phyloP scores from a whole-genome alignment of 176 grass and related monocot species.

The Puya raimondii region DNA sequence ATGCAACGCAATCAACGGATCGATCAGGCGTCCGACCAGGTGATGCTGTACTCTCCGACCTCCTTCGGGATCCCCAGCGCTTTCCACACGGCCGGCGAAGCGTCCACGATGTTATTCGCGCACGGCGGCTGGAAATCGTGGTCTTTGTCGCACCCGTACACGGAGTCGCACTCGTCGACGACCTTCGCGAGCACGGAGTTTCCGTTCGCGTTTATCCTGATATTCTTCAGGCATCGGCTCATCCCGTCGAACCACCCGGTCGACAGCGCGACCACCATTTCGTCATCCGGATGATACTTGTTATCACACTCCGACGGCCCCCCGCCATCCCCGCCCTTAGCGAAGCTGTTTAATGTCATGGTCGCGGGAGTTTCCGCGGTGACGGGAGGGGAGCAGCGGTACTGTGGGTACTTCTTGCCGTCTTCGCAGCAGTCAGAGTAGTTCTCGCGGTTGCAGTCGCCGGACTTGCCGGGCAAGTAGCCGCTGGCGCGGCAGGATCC shows the following conservation, averaged over 20 bases:
- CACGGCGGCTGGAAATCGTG: slow-evolving; percentile 8
- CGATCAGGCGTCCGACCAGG: too few species aligned
- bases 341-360: slow-evolving; percentile 42
- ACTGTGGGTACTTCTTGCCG: slow-evolving; percentile 32
- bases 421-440: slow-evolving; percentile 40
- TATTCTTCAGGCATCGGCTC: slow-evolving; percentile 26
- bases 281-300: slow-evolving; percentile 19
- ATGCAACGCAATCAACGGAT: too few species aligned
- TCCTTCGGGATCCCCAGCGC: too few species aligned
- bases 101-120: too few species aligned
- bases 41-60: too few species aligned
- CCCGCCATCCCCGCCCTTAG: slow-evolving; percentile 31
- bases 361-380: slow-evolving; percentile 12
- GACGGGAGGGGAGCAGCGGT: slow-evolving; percentile 41
- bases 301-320: slow-evolving; percentile 30
- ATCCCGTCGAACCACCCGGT: slow-evolving; percentile 31
- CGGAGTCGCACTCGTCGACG: slow-evolving; percentile 53
- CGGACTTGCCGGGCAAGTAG: not conserved
- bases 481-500: not conserved
- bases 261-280: slow-evolving; percentile 47
- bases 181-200: slow-evolving; percentile 39
- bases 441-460: too few species aligned
- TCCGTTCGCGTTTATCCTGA: slow-evolving; percentile 39
- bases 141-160: slow-evolving; percentile 32
- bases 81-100: too few species aligned